phyloP scores from a whole-genome alignment of 257 asterid genomes.

The Paraleonurus japonicus region DNA sequence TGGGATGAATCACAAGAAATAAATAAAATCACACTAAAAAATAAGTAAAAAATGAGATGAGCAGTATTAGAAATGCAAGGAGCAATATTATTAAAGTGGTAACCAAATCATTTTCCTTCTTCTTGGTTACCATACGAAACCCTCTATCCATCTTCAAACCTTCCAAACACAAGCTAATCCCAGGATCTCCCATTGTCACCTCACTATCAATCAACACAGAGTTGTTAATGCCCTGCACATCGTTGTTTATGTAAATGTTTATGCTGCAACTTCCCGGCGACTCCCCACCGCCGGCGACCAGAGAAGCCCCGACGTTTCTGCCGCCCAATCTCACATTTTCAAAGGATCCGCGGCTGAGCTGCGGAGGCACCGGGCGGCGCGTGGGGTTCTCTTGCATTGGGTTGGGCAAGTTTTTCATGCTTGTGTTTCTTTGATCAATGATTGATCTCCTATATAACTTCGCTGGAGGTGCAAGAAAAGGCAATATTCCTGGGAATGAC shows the following conservation, averaged over 20 bases:
- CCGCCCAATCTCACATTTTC: slow-evolving; percentile 44
- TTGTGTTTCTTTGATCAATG: neutral
- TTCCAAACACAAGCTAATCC: slow-evolving; percentile 49
- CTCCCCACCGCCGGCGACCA: slow-evolving; percentile 39
- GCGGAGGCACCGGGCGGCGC: slow-evolving; percentile 17
- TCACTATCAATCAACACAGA: slow-evolving; percentile 65
- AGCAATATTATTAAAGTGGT: slow-evolving; percentile 29
- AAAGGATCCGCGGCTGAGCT: slow-evolving; percentile 25
- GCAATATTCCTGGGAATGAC: slow-evolving; percentile 63
- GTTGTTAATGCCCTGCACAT: slow-evolving; percentile 72
- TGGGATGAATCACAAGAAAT: neutral
- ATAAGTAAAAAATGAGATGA: slow-evolving; percentile 34
- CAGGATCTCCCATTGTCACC: slow-evolving; percentile 66
- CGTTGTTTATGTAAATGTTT: slow-evolving; percentile 69
- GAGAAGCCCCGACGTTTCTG: slow-evolving; percentile 41
- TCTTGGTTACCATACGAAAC: slow-evolving; percentile 30
- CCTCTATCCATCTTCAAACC: slow-evolving; percentile 61
- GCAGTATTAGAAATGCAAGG: slow-evolving; percentile 25
- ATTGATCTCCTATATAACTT: slow-evolving; percentile 15
- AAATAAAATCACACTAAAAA: slow-evolving; percentile 20
- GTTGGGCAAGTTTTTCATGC: slow-evolving; percentile 40
- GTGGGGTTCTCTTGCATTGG: slow-evolving; percentile 24
- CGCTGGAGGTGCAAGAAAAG: slow-evolving; percentile 52
- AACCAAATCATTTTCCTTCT: slow-evolving; percentile 29
- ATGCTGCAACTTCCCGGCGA: slow-evolving; percentile 53